Percentiles rank a stretch among this genome's conserved stretches.
These are phyloP conservation scores for Salix udensis DNA, from an alignment of 345 rosid genomes.

Conservation along the genomic window DNA sequence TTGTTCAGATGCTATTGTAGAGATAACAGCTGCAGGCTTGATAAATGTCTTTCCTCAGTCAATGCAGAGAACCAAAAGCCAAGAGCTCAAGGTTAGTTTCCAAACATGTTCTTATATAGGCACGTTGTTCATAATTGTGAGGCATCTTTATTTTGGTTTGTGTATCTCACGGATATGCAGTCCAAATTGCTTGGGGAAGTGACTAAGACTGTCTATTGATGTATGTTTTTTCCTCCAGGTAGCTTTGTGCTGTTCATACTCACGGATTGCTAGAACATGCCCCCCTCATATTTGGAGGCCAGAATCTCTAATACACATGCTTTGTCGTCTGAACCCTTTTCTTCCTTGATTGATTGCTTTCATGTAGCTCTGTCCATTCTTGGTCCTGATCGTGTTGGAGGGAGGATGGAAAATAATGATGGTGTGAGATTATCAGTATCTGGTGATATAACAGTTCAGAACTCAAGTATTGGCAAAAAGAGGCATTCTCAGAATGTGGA, in stretches of 20 bases:
- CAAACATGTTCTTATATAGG: slow-evolving; percentile 7
- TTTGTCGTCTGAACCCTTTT: slow-evolving; percentile 64
- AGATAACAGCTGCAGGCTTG: slow-evolving; percentile 63
- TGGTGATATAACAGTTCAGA: slow-evolving; percentile 33
- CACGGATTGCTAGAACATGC: slow-evolving; percentile 64
- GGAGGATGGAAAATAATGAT: slow-evolving; percentile 27
- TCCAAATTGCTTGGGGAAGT: not conserved
- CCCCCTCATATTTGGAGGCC: slow-evolving; percentile 84
- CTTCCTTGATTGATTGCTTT: slow-evolving; percentile 66
- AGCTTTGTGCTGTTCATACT: slow-evolving; percentile 69
- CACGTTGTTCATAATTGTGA: slow-evolving; percentile 1
- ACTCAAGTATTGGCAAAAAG: slow-evolving; percentile 53
- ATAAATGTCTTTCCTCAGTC: slow-evolving; percentile 52
- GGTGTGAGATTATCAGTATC: slow-evolving; percentile 24
- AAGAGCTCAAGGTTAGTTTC: slow-evolving; percentile 71
- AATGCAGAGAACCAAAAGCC: slow-evolving; percentile 66
- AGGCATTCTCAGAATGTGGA: slow-evolving; percentile 45
- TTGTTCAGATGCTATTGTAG: slow-evolving; percentile 69
- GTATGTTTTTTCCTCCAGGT: slow-evolving; percentile 35
- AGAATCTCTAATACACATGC: slow-evolving; percentile 51
- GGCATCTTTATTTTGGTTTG: not conserved
- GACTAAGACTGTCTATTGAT: not conserved
- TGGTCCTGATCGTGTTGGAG: slow-evolving; percentile 49
- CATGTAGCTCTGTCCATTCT: slow-evolving; percentile 54
- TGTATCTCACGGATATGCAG: not conserved